Base-by-base conservation (phyloP, 129 eudicot species). In the Silybum marianum region DNA sequence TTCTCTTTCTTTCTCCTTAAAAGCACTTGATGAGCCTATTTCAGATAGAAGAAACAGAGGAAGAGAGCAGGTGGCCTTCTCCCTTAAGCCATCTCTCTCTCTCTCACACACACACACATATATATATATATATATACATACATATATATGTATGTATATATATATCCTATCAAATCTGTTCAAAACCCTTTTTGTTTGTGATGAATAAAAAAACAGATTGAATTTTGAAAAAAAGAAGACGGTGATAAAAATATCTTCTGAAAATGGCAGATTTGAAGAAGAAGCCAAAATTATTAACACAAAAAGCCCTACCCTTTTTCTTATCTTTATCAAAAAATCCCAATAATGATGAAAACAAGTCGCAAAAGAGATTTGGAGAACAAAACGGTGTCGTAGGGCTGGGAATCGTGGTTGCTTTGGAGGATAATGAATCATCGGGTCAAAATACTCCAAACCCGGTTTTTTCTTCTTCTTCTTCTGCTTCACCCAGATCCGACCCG, bases 401-500 rank as follows among this genome's bases (percentile, higher is more conserved):
- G 48, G 92, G 92, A 84, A 90, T 92, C 71, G 89, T 92, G 63
- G 97, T 88, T 9, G 97, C 97, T 26, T 73, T 90, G 84, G 83
- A 72, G 84, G 83, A 72, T 69, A 76, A 76, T 10, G 86, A 87
- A 72, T 28, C 74, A 69, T 36, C 80, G 85, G 87, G 71, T 85
- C 85, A 69, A 32, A 76, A 70, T 46, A 78, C 73, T 30, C 87
- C 44, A 80, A 80, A 85, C 71, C 85, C 91, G 34, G 77, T 87
- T 28, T 77, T 87, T n/a, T n/a, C n/a, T n/a, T n/a, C n/a, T n/a
- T n/a, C n/a, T n/a, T 40, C 30, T 28, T 80, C 88, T 2, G 89
- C 86, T 36, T 91, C 97, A 3, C 92, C 97, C 44, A 89, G 86
- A 84, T 86, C 91, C 78, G 73, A 72, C 72, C 92, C 94, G 38